Evolutionary conservation across 352 stramenopile genomes (phyloP).

Genomic region (Phytophthora kernoviae): DNA sequence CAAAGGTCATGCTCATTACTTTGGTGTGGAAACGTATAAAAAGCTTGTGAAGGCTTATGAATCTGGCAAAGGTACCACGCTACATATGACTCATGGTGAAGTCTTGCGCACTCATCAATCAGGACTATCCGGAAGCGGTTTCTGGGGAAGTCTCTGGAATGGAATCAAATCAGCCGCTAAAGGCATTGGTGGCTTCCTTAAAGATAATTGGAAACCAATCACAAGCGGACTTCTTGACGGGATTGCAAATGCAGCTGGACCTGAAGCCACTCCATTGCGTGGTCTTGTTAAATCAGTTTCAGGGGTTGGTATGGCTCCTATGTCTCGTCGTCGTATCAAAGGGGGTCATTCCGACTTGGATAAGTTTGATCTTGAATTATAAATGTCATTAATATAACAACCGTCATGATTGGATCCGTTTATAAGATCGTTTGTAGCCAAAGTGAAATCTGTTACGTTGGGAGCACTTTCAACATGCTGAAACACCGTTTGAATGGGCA

Average conservation of each 20-base stretch:
- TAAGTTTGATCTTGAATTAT: constrained; percentile 12
- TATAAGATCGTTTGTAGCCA: constrained; percentile 9
- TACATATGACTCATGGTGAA: too few relatives aligned
- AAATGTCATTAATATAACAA: constrained; percentile 7
- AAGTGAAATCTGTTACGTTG: constrained; percentile 8
- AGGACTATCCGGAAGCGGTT: too few relatives aligned
- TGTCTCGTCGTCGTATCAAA: constrained; percentile 4
- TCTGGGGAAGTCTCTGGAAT: neutral
- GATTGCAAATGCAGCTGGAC: constrained; percentile 1
- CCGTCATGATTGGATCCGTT: constrained; percentile 6
- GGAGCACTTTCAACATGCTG: constrained; percentile 1
- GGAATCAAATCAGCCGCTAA: neutral
- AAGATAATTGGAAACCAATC: constrained; percentile 1
- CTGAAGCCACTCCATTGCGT: constrained; percentile 7
- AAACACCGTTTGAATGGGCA: constrained; percentile 7
- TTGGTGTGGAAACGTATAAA: too few relatives aligned
- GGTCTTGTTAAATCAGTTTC: neutral
- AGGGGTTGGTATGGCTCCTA: neutral
- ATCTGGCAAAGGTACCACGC: too few relatives aligned
- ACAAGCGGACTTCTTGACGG: constrained; percentile 5
- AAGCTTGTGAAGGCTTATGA: too few relatives aligned
- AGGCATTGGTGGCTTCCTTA: neutral
- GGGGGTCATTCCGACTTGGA: constrained; percentile 5
- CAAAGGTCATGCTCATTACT: too few relatives aligned
- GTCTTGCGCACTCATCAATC: too few relatives aligned